Percentiles rank a stretch among this genome's conserved stretches.
Evolutionary conservation across 371 early-diverging fungal genomes (phyloP).

Genomic region (Apophysomyces sp.): DNA sequence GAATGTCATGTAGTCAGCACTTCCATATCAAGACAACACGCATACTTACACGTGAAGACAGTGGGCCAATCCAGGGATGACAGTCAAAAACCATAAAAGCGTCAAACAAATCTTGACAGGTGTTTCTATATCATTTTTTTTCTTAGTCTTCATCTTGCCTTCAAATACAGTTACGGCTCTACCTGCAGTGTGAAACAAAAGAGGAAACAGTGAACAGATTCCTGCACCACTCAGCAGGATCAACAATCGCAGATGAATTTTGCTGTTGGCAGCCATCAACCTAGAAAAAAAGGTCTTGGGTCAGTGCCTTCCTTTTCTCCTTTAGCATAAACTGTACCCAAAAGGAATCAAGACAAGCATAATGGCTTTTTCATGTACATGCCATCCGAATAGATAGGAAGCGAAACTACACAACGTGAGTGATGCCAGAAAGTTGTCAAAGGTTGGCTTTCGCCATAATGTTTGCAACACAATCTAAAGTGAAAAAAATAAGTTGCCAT

Average conservation of each 20-base stretch:
- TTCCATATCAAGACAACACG: too few relatives aligned
- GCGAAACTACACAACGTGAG: constrained; percentile 82
- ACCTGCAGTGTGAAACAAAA: constrained; percentile 80
- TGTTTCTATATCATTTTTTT: too few relatives aligned
- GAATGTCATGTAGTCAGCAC: too few relatives aligned
- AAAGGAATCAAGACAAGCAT: constrained; percentile 84
- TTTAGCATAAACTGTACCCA: constrained; percentile 43
- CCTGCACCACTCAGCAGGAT: constrained; percentile 72
- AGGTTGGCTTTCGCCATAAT: constrained; percentile 69
- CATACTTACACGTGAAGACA: constrained; percentile 40
- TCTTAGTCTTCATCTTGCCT: too few relatives aligned
- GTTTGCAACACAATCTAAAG: constrained; percentile 39
- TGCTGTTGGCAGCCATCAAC: constrained; percentile 47
- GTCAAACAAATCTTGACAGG: constrained; percentile 59
- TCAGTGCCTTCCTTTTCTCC: constrained; percentile 6
- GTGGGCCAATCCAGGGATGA: constrained; percentile 48
- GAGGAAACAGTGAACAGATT: constrained; percentile 80
- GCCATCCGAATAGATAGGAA: constrained; percentile 96
- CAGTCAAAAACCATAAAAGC: constrained; percentile 55
- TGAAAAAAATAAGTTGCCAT: background rate
- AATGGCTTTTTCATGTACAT: constrained; percentile 98
- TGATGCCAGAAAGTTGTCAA: constrained; percentile 70
- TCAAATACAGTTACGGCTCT: too few relatives aligned
- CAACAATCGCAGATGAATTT: constrained; percentile 54
- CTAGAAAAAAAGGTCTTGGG: constrained; percentile 22